phyloP scores from a whole-genome alignment of 805 yeast genomes.

The Zygosaccharomyces siamensis region DNA sequence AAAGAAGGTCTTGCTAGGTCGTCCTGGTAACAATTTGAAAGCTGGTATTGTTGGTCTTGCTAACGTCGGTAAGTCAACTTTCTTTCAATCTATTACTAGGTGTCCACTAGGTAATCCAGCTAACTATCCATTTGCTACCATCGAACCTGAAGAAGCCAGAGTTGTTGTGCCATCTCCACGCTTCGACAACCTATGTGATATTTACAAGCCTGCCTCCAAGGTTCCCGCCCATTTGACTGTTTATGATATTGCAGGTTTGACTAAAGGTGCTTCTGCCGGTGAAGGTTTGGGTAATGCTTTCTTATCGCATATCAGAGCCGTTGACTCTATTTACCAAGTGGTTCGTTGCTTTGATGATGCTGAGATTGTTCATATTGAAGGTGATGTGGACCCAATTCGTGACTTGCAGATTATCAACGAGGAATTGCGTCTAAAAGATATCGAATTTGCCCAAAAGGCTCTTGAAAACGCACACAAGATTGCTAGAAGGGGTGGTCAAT shows the following conservation, averaged over 20 bases:
- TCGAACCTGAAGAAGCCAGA: slow-evolving; percentile 91
- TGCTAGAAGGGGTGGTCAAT: slow-evolving; percentile 83
- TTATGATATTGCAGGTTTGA: slow-evolving; percentile 96
- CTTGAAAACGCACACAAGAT: slow-evolving; percentile 72
- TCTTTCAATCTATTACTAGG: slow-evolving; percentile 93
- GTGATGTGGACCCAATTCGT: slow-evolving; percentile 92
- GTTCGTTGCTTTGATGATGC: slow-evolving; percentile 98
- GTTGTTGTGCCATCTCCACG: slow-evolving; percentile 90
- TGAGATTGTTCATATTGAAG: slow-evolving; percentile 94
- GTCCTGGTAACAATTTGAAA: slow-evolving; percentile 72
- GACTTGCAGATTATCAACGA: slow-evolving; percentile 88
- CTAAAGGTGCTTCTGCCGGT: slow-evolving; percentile 94
- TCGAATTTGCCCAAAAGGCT: slow-evolving; percentile 86
- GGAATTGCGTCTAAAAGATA: slow-evolving; percentile 93
- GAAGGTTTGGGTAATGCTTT: slow-evolving; percentile 98
- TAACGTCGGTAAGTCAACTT: slow-evolving; percentile 92
- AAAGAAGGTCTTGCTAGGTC: slow-evolving; percentile 71
- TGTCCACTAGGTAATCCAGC: slow-evolving; percentile 95
- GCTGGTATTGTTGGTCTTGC: slow-evolving; percentile 95
- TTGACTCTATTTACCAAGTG: slow-evolving; percentile 96
- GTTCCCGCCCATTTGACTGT: slow-evolving; percentile 92
- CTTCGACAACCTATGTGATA: slow-evolving; percentile 66
- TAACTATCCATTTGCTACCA: slow-evolving; percentile 96
- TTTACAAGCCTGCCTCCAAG: slow-evolving; percentile 77
- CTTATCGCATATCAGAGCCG: slow-evolving; percentile 93